phyloP scores from a whole-genome alignment of 345 rosid genomes.

The rapeseed (Brassica napus) region Da-Ae NC_063447.1:38857501-38858000 shows the following conservation, averaged over 20 bases:
- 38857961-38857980: slow-evolving; percentile 99
- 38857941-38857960: slow-evolving; percentile 43
- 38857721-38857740: slow-evolving; percentile 61
- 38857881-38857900: not conserved
- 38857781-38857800: not conserved
- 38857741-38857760: not conserved
- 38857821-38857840: not conserved
- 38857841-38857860: not conserved
- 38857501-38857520: slow-evolving; percentile 96
- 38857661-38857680: slow-evolving; percentile 95
- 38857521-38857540: slow-evolving; percentile 96
- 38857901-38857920: not conserved
- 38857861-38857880: not conserved
- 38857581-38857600: slow-evolving; percentile 98
- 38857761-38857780: not conserved
- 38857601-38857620: slow-evolving; percentile 99
- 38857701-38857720: slow-evolving; percentile 99
- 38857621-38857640: slow-evolving; percentile 96
- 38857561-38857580: slow-evolving; percentile 97
- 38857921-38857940: not conserved
- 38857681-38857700: slow-evolving; percentile 95
- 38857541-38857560: slow-evolving; percentile 95
- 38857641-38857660: slow-evolving; percentile 83
- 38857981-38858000: slow-evolving; percentile 98
- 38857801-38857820: not conserved